These are phyloP conservation scores for Scutellaria barbata DNA, from an alignment of 257 asterid genomes.

Conservation along the genomic window DNA sequence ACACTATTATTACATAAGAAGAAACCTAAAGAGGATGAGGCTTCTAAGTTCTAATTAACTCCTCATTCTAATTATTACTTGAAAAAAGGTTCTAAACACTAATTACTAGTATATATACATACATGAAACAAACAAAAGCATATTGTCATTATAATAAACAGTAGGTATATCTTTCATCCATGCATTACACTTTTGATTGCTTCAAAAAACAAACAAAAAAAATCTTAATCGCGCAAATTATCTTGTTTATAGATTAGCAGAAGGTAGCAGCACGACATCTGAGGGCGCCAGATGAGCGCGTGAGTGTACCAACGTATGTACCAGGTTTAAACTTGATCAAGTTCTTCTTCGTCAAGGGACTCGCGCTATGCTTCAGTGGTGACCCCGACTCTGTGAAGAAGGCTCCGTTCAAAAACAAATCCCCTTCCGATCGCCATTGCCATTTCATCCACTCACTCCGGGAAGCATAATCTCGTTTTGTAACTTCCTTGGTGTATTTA, in stretches of 20 bases:
- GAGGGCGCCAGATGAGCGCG: conserved; percentile 55
- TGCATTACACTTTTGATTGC: neutral
- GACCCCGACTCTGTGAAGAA: conserved; percentile 58
- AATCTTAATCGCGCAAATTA: too few relatives aligned
- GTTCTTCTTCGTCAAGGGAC: conserved; percentile 33
- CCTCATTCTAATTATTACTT: neutral
- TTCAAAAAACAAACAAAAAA: neutral
- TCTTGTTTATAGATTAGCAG: conserved; percentile 31
- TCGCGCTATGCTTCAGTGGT: conserved; percentile 35
- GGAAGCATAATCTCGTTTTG: conserved; percentile 55
- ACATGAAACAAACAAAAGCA: neutral
- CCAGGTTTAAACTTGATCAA: conserved; percentile 56
- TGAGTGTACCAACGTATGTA: conserved; percentile 52
- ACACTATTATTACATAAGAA: neutral
- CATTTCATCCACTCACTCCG: conserved; percentile 55
- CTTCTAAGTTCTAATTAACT: neutral
- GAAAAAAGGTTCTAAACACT: neutral
- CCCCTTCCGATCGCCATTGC: conserved; percentile 72
- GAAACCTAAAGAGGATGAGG: neutral
- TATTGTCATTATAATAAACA: conserved; percentile 13
- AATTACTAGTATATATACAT: neutral
- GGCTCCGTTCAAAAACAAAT: conserved; percentile 54
- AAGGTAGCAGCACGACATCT: conserved; percentile 42
- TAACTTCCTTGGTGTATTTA: conserved; percentile 64
- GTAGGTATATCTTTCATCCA: neutral